Evolutionary conservation across 306 rosid genomes (phyloP).

Genomic region (Begonia peltatifolia): DNA sequence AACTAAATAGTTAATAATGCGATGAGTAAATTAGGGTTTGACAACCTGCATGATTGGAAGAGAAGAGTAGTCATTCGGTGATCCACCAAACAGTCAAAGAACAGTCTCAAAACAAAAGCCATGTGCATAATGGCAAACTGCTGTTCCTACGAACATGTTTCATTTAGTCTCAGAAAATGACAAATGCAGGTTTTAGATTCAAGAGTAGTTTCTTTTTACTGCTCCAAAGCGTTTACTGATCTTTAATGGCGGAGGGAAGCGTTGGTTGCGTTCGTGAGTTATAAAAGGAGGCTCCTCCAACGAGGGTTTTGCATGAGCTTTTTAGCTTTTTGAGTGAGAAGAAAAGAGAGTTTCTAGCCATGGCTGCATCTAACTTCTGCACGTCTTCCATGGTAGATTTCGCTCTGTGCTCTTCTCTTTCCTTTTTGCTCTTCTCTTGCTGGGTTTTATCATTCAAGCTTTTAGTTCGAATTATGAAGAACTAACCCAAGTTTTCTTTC

Average conservation of each 20-base stretch:
- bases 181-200: conserved; percentile 3
- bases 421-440: background rate
- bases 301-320: conserved; percentile 13
- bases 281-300: conserved; percentile 35
- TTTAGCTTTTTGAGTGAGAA: background rate
- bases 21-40: too few species aligned
- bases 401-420: background rate
- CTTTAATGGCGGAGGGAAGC: conserved; percentile 8
- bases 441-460: background rate
- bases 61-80: too few species aligned
- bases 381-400: conserved; percentile 66
- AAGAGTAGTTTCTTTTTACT: conserved; percentile 22
- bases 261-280: background rate
- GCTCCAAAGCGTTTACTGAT: background rate
- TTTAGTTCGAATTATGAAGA: too few species aligned
- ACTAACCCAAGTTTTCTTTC: too few species aligned
- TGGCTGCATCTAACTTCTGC: conserved; percentile 63
- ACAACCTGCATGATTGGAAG: too few species aligned
- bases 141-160: conserved; percentile 36
- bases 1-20: too few species aligned
- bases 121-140: conserved; percentile 38
- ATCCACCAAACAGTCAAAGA: too few species aligned
- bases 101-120: conserved; percentile 10
- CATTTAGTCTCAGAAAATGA: conserved; percentile 19
- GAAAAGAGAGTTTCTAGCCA: conserved; percentile 25